These are phyloP conservation scores for Boletus fagicola DNA, from an alignment of 768 basidiomycete genomes.

Conservation along the genomic window DNA sequence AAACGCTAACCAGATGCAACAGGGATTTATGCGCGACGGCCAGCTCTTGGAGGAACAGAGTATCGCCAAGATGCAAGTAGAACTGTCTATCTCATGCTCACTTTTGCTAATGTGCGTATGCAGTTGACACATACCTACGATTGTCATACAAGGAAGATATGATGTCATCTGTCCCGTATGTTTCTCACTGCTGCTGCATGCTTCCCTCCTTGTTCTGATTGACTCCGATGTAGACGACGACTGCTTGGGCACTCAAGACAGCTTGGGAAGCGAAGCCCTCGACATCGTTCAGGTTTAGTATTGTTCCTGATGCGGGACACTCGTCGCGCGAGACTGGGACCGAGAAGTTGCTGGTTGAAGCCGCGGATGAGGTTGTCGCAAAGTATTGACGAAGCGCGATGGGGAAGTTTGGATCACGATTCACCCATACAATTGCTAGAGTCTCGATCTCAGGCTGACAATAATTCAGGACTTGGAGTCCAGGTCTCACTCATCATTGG, in stretches of 20 bases:
- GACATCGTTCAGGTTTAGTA: slow-evolving; percentile 41
- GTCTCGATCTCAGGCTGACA: neutral
- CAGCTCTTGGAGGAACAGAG: slow-evolving; percentile 80
- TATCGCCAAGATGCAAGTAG: slow-evolving; percentile 80
- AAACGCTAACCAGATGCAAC: slow-evolving; percentile 1
- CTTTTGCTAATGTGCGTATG: slow-evolving; percentile 4
- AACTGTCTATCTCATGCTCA: neutral
- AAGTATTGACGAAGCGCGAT: slow-evolving; percentile 13
- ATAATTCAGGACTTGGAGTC: neutral
- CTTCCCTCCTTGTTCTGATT: neutral
- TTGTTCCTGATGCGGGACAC: slow-evolving; percentile 87
- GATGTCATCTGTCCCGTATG: slow-evolving; percentile 85
- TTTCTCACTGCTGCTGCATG: slow-evolving; percentile 2
- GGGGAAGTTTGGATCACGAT: no score
- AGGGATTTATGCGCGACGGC: slow-evolving; percentile 88
- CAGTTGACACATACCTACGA: slow-evolving; percentile 84
- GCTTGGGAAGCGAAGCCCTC: slow-evolving; percentile 72
- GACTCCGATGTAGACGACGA: slow-evolving; percentile 56
- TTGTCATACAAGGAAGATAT: slow-evolving; percentile 84
- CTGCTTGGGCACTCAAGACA: slow-evolving; percentile 79
- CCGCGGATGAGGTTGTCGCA: slow-evolving; percentile 28
- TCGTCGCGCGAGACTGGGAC: slow-evolving; percentile 74
- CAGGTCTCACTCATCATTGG: neutral
- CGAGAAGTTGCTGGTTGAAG: slow-evolving; percentile 69
- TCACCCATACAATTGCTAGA: no score